A percentile compares a stretch with the other conserved stretches of the same genome.
These are phyloP conservation scores for Halenospora varia DNA, from an alignment of 495 filamentous ascomycete species.

Conservation along the genomic window DNA sequence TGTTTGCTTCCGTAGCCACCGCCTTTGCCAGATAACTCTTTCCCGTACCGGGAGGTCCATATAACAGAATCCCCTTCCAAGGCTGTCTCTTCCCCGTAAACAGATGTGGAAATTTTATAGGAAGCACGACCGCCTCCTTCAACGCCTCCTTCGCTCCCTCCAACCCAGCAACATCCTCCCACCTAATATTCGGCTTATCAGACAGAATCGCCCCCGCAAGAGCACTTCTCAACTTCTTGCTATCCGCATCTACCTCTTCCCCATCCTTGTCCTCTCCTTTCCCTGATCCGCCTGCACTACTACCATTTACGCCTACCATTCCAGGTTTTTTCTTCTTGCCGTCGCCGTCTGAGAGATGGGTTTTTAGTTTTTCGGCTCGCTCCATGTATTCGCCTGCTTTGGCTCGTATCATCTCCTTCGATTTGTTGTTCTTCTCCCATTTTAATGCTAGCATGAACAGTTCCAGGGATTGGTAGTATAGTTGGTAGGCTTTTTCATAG, in stretches of 20 bases:
- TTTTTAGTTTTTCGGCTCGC: slow-evolving; percentile 94
- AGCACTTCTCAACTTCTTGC: slow-evolving; percentile 89
- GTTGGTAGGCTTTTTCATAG: slow-evolving; percentile 93
- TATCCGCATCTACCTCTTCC: slow-evolving; percentile 76
- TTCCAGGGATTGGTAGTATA: slow-evolving; percentile 91
- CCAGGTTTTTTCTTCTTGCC: slow-evolving; percentile 68
- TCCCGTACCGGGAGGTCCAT: slow-evolving; percentile 94
- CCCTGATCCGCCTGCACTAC: slow-evolving; percentile 50
- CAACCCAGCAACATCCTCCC: slow-evolving; percentile 98
- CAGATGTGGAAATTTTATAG: slow-evolving; percentile 96
- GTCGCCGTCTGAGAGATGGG: slow-evolving; percentile 74
- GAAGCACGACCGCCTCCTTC: slow-evolving; percentile 95
- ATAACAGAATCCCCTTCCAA: slow-evolving; percentile 96
- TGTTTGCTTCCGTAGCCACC: slow-evolving; percentile 96
- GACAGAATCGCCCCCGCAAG: slow-evolving; percentile 88
- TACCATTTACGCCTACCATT: slow-evolving; percentile 84
- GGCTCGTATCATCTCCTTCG: slow-evolving; percentile 92
- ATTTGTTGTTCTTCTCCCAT: slow-evolving; percentile 96
- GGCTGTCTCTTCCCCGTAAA: slow-evolving; percentile 97
- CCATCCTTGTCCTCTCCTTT: slow-evolving; percentile 56
- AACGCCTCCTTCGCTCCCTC: slow-evolving; percentile 94
- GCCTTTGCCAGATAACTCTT: slow-evolving; percentile 97
- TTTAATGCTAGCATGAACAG: slow-evolving; percentile 95
- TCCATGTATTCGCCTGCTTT: slow-evolving; percentile 98
- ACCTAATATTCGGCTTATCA: slow-evolving; percentile 91